Base-by-base conservation (phyloP, 306 rosid species). In the Dryas alaskensis region DNA sequence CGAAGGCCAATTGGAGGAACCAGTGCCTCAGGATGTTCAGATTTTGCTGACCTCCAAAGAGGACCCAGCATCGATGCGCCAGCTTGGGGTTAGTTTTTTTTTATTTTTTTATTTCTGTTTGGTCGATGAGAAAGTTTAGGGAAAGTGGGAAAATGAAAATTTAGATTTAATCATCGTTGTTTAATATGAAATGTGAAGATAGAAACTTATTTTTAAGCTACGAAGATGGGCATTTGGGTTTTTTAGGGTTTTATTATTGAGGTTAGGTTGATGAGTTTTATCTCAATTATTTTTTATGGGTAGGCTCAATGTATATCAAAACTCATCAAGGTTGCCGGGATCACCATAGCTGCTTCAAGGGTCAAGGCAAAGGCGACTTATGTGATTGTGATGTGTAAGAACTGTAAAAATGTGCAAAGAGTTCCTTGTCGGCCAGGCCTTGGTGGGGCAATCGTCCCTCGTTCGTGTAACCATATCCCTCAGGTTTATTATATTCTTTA, bases 341-440 rank as follows among this genome's bases (percentile, higher is more conserved):
- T 94, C 54, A 92, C 96, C 10, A 94, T 94, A 79, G 97, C 99
- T 54, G 99, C 99, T 8, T 94, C 99, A 2, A 92, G 95, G 77
- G 93, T 92, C 19, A 94, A 94, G 81, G 99, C 99, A 4, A 94
- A 94, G 82, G 99, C 99, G 4, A 94, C 99, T 25, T 94, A 94
- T 81, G 96, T 94, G 72, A 92, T 90, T 55, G 82, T 91, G 27
- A 67, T 94, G 70, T 94, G 99, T 76, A 94, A 88, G 86, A 94
- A 94, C 70, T 94, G 99, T 78, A 87, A 79, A 80, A 91, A 89
- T 8, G 88, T 85, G 52, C 86, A 75, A 79, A 89, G 88, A 75
- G 92, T 94, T 79, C 92, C 99, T 0, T 94, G 99, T 68, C 81
- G 96, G 39, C 97, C 99, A 0, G 99, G 99, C 49, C 99, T 94